Conservation (phyloP, 192 early-diverging fungal species). For the Backusella morwellensis region DNA sequence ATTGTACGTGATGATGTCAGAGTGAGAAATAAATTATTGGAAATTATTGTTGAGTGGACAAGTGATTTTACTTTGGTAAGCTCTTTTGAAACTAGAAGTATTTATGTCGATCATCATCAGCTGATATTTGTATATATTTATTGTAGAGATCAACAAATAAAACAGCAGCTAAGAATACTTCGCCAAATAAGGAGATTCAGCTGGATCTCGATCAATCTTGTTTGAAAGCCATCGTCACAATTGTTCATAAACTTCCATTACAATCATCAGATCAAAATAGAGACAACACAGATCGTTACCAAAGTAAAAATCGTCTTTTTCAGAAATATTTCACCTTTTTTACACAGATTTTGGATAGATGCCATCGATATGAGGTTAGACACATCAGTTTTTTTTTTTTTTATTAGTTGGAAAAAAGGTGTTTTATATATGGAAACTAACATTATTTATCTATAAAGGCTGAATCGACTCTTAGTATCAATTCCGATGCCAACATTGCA, state of each 20-base stretch:
- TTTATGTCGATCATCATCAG: not conserved
- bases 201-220: slow-evolving; percentile 75
- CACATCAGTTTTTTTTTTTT: not conserved
- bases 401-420: not conserved
- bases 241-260: slow-evolving; percentile 70
- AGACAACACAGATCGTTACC: slow-evolving; percentile 48
- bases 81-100: not conserved
- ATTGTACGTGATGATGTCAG: slow-evolving; percentile 64
- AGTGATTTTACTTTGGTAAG: slow-evolving; percentile 55
- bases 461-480: not conserved
- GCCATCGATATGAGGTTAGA: slow-evolving; percentile 47
- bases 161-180: not conserved
- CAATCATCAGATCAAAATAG: slow-evolving; percentile 55
- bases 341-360: slow-evolving; percentile 62
- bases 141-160: not conserved
- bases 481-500: not conserved
- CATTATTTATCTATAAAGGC: not conserved
- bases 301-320: slow-evolving; percentile 60
- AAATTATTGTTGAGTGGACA: slow-evolving; percentile 72
- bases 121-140: not conserved
- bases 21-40: slow-evolving; percentile 63
- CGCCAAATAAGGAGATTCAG: slow-evolving; percentile 56
- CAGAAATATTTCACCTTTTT: slow-evolving; percentile 73
- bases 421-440: not conserved
- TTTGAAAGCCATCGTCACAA: slow-evolving; percentile 64